Base-by-base conservation (phyloP, 257 asterid genomes). In the Plantago ovata region DNA sequence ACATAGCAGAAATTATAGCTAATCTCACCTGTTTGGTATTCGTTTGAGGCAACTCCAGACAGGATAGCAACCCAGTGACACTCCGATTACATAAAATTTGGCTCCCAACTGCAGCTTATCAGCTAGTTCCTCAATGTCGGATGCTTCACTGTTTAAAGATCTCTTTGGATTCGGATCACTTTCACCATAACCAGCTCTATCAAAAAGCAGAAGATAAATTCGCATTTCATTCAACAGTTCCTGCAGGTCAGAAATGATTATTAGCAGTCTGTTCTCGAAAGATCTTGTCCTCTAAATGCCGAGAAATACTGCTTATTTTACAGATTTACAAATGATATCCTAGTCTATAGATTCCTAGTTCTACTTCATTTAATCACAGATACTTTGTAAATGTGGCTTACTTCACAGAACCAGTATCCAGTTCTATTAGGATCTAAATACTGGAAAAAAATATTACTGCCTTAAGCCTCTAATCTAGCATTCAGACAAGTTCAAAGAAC, bases 161-260 rank as follows among this genome's bases (percentile, higher is more conserved):
- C 89, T 83, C 19, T 46, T 64, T 15, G 95, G 95, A 74, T 87
- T 76, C 20, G 96, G 94, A 52, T 85, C 92, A 44, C 98, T 91
- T 64, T 91, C 98, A 22, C 96, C 96, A 49, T 87, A 91, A 6
- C 98, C 98, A 4, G 96, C 95, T 23, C 98, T 89, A 70, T 91
- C 98, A 62, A 72, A 91, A 58, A 81, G 69, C 24, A 87, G 54
- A 49, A 87, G n/a, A 68, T 81, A 91, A 53, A 87, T 38, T 58
- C 62, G 36, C 13, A 73, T 72, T 70, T 87, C 95, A 54, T 81
- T 65, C 16, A 83, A 28, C 22, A 83, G 74, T 57, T 83, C 94
- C 98, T 91, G 77, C 32, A 61, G 18, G 62, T 72, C 56, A 71
- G 60, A 62, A 28, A 21, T 38, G 21, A 14, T n/a, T 38, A 69